phyloP scores from a whole-genome alignment of 1,284 basidiomycete species.

The Apiotrichum laibachii region DNA sequence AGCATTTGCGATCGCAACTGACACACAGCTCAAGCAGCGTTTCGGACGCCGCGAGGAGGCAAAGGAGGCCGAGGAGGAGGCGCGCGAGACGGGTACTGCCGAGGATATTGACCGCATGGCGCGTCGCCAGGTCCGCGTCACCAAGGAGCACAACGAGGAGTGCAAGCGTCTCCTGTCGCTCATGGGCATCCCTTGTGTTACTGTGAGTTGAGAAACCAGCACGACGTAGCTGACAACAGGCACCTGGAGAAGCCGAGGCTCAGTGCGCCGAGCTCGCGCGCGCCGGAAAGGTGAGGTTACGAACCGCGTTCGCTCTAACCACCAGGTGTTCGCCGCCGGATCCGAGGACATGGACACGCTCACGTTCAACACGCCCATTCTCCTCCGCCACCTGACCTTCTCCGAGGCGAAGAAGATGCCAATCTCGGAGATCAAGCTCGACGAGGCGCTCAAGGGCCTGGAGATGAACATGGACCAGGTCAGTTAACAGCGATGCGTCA shows the following conservation, averaged over 20 bases:
- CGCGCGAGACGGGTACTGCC: constrained; percentile 88
- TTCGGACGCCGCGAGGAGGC: constrained; percentile 89
- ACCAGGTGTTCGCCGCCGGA: constrained; percentile 88
- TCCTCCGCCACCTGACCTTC: constrained; percentile 94
- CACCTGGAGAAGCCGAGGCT: constrained; percentile 96
- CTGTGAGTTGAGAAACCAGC: constrained; percentile 57
- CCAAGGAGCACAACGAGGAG: constrained; percentile 94
- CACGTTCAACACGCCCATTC: constrained; percentile 86
- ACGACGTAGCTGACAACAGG: constrained; percentile 56
- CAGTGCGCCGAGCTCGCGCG: constrained; percentile 97
- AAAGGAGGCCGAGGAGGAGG: constrained; percentile 89
- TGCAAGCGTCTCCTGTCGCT: constrained; percentile 80
- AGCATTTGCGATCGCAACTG: not conserved
- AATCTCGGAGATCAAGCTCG: constrained; percentile 87
- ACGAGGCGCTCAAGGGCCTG: constrained; percentile 79
- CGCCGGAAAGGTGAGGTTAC: constrained; percentile 71
- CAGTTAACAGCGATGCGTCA: constrained; percentile 12
- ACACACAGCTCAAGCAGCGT: constrained; percentile 57
- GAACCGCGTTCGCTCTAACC: not conserved
- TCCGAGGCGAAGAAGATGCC: constrained; percentile 98
- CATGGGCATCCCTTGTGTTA: constrained; percentile 95
- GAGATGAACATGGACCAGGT: constrained; percentile 90
- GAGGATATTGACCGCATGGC: constrained; percentile 91
- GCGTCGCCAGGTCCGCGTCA: constrained; percentile 90
- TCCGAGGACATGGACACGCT: constrained; percentile 99